Conservation (phyloP, 202 grass and related monocot genomes). For the Setaria viridis region DNA sequence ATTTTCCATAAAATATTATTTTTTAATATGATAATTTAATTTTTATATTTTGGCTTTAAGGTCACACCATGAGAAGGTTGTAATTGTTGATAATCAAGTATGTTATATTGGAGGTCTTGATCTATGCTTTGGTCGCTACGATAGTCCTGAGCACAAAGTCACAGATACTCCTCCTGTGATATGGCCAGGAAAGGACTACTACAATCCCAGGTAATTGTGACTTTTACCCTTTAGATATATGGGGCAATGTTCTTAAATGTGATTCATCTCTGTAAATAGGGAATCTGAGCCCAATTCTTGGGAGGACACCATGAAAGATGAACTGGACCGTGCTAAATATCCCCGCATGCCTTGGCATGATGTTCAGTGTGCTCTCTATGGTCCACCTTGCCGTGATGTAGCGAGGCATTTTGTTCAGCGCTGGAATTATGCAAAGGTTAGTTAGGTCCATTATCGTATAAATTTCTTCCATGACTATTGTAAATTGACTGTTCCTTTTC, state of each 20-base stretch:
- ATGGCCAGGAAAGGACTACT: constrained; percentile 98
- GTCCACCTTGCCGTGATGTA: constrained; percentile 89
- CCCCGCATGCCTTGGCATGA: constrained; percentile 99
- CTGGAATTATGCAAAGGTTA: constrained; percentile 98
- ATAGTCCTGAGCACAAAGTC: constrained; percentile 87
- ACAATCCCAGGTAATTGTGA: constrained; percentile 85
- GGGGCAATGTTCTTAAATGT: constrained; percentile 28
- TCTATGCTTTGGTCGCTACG: constrained; percentile 95
- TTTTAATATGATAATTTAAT: constrained; percentile 19
- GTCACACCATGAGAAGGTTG: constrained; percentile 99
- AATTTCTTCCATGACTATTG: constrained; percentile 12
- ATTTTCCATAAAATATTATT: background rate
- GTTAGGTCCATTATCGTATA: constrained; percentile 36
- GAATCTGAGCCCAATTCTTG: constrained; percentile 99
- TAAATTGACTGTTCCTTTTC: constrained; percentile 32
- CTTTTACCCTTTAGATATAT: constrained; percentile 14
- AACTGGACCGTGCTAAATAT: constrained; percentile 90
- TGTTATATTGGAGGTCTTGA: constrained; percentile 93
- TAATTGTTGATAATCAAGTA: constrained; percentile 92
- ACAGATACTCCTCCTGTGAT: constrained; percentile 72
- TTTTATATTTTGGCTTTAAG: constrained; percentile 52
- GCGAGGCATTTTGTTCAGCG: constrained; percentile 99
- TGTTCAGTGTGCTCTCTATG: constrained; percentile 93
- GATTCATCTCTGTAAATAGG: constrained; percentile 53
- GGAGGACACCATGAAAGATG: constrained; percentile 98